Evolutionary conservation across 352 stramenopile species (phyloP).

Genomic region (Phytophthora cajani): DNA sequence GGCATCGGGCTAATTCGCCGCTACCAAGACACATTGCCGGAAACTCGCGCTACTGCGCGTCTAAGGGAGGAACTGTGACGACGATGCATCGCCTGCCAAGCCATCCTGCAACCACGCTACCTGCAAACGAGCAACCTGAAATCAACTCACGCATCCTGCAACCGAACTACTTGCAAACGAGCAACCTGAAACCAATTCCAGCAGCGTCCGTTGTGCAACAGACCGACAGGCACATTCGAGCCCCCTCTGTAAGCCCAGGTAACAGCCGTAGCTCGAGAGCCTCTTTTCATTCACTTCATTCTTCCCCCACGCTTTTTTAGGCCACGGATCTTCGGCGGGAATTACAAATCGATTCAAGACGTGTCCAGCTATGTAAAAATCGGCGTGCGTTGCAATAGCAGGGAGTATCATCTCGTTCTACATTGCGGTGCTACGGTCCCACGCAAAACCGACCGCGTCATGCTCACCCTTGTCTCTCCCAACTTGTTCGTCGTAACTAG

Average conservation of each 20-base stretch:
- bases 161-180: no score
- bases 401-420: background rate
- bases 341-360: background rate
- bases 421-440: background rate
- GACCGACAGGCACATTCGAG: no score
- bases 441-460: background rate
- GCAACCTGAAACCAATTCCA: no score
- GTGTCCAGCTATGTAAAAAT: background rate
- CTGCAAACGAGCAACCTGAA: no score
- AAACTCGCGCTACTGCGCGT: background rate
- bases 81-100: background rate
- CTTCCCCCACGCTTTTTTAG: background rate
- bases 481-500: background rate
- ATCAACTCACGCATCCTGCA: no score
- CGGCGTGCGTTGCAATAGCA: background rate
- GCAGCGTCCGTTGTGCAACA: no score
- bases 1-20: background rate
- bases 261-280: no score
- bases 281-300: no score
- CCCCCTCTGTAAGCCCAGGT: no score
- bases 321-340: background rate
- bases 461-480: background rate
- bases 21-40: background rate
- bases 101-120: no score
- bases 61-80: background rate